Conservation (phyloP, 768 basidiomycete genomes). For the Kwoniella botswanensis region DNA sequence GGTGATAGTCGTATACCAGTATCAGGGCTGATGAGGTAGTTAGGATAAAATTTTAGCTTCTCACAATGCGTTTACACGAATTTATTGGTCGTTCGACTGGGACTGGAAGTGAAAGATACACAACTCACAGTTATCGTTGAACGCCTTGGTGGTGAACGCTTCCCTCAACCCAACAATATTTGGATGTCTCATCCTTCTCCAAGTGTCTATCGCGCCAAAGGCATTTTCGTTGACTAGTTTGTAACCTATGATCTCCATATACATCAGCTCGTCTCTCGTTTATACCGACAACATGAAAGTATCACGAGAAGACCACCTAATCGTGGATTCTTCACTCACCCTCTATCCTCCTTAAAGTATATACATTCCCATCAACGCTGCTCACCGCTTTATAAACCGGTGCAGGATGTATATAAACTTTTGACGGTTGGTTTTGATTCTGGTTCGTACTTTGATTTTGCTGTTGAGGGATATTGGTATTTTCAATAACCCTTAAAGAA, state of each 20-base stretch:
- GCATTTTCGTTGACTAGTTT: conserved; percentile 80
- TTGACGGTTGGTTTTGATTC: conserved; percentile 61
- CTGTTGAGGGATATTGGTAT: conserved; percentile 31
- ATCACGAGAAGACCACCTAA: neutral
- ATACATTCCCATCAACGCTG: conserved; percentile 74
- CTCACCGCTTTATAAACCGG: conserved; percentile 82
- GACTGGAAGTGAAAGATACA: neutral
- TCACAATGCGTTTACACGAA: neutral
- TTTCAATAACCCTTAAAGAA: conserved; percentile 78
- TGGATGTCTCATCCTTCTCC: conserved; percentile 84
- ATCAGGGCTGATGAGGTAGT: conserved; percentile 70
- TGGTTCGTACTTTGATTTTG: conserved; percentile 43
- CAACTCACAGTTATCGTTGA: conserved; percentile 84
- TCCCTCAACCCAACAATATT: conserved; percentile 81
- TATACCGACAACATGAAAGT: neutral
- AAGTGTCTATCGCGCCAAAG: conserved; percentile 79
- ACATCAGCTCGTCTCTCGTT: too few species aligned
- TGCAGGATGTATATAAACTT: conserved; percentile 80
- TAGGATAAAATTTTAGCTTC: conserved; percentile 10
- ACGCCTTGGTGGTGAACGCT: conserved; percentile 92
- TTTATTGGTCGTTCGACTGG: too few species aligned
- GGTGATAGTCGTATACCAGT: conserved; percentile 86
- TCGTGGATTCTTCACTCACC: conserved; percentile 64
- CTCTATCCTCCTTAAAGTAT: conserved; percentile 82
- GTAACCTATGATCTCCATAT: conserved; percentile 66